A percentile compares a stretch with the other conserved stretches of the same genome.
Conservation (phyloP, 2,329 filamentous ascomycete species). For the Pyricularia pennisetigena region DNA sequence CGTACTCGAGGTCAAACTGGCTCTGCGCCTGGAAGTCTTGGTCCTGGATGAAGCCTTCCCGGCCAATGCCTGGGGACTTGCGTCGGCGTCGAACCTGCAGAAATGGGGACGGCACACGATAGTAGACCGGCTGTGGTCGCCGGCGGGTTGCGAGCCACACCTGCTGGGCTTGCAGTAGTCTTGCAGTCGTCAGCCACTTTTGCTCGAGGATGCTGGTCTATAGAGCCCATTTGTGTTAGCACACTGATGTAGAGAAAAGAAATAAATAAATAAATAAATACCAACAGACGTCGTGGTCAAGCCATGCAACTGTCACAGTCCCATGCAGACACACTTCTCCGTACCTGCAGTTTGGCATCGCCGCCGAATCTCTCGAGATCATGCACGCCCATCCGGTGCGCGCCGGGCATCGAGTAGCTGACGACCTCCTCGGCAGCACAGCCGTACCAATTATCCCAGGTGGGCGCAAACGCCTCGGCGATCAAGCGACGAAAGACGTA, state of each 20-base stretch:
- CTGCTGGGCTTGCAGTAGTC: constrained; percentile 12
- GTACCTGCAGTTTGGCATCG: constrained; percentile 33
- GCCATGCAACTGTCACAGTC: too few species aligned
- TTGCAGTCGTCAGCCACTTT: constrained; percentile 9
- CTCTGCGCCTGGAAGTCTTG: constrained; percentile 1
- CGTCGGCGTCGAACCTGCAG: background rate
- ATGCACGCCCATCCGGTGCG: constrained; percentile 2
- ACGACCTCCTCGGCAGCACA: constrained; percentile 6
- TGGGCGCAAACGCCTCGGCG: constrained; percentile 25
- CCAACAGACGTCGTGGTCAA: too few species aligned
- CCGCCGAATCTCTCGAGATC: constrained; percentile 18
- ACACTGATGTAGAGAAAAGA: too few species aligned
- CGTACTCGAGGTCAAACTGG: background rate
- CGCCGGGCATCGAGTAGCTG: constrained; percentile 6
- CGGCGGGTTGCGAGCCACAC: constrained; percentile 5
- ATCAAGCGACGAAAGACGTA: constrained; percentile 23
- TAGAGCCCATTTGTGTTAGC: background rate
- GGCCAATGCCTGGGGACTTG: background rate
- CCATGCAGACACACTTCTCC: background rate
- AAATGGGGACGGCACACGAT: background rate
- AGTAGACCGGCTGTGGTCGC: background rate
- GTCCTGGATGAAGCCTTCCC: background rate
- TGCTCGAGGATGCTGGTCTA: constrained; percentile 7
- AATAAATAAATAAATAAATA: too few species aligned
- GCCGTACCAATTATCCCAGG: constrained; percentile 27